Evolutionary conservation across 768 basidiomycete genomes (phyloP), one percentile per base, ranked within the genome.

Genomic region (Candolleomyces aberdarensis): DNA sequence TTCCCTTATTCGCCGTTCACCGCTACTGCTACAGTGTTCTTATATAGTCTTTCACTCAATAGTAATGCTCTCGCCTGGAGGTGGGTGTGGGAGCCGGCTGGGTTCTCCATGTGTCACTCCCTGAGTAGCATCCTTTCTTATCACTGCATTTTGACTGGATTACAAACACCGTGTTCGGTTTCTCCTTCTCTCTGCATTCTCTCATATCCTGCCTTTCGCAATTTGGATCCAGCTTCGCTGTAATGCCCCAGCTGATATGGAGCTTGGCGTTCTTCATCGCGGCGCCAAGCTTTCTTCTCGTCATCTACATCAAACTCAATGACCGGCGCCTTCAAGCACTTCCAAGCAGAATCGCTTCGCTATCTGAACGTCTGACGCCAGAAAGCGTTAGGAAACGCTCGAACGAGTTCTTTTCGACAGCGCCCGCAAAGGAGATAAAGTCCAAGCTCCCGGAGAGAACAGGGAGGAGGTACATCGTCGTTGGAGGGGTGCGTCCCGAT

Each of bases 381-480:
- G 69, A 80, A 50, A 74, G 76, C 19, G 78, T 84, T 19, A 74
- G 71, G 72, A 11, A 58, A 68, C 20, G 69, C 85, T n/a, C 69
- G 65, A 3, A 66, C 70, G 50, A 58, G 65, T 17, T 75, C 78
- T 1, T 66, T 72, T 0, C 65, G 78, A 57, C 36, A 36, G 36
- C 66, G 73, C 36, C 39, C n/a, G 50, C 53, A 15, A 47, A 56
- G 31, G 50, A 47, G 13, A 72, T 78, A 43, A 63, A 75, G 7
- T 75, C 80, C 48, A 76, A 85, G 59, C 70, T 91, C 29, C 87
- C 88, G 5, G 84, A 84, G 3, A 85, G 77, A 70, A 92, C 91
- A 0, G 89, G 88, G 19, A 79, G 90, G 58, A 78, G 85, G 53
- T 92, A 92, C 69, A 89, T 92, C 60, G 79, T 92, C 4, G 80